A percentile compares a stretch with the other conserved stretches of the same genome.
Evolutionary conservation across 306 rosid genomes (phyloP).

Genomic region (Acacia acuminata): DNA sequence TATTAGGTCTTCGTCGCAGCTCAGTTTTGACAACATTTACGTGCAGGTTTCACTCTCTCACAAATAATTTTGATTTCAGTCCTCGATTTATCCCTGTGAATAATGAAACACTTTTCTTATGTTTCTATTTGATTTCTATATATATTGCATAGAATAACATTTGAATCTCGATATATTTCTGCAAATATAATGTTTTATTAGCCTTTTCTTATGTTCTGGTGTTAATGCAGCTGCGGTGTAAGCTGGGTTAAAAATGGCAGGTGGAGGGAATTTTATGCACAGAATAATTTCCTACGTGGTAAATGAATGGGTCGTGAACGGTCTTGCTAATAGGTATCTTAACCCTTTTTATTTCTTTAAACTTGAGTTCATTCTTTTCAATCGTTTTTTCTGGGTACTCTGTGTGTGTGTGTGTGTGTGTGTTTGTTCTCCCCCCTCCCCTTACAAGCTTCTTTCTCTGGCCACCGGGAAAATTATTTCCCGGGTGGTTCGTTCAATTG

Average conservation of each 20-base stretch:
- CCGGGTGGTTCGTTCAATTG: constrained; percentile 28
- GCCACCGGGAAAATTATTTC: constrained; percentile 20
- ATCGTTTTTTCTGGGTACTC: background rate
- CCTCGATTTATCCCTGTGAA: background rate
- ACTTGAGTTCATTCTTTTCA: background rate
- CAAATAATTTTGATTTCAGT: background rate
- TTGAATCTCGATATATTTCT: background rate
- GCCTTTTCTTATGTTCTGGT: background rate
- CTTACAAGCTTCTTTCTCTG: constrained; percentile 25
- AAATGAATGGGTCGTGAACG: constrained; percentile 47
- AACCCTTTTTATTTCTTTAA: background rate
- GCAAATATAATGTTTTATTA: background rate
- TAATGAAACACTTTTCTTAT: background rate
- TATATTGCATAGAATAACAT: background rate
- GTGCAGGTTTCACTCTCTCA: constrained; percentile 19
- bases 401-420: background rate
- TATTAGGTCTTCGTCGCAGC: too few species aligned
- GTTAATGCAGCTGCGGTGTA: constrained; percentile 32
- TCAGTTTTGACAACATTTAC: background rate
- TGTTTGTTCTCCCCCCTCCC: too few species aligned
- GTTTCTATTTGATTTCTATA: background rate
- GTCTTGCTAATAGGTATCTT: constrained; percentile 54
- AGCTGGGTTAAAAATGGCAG: constrained; percentile 41
- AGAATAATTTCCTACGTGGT: constrained; percentile 48
- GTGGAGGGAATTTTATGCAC: constrained; percentile 50